A percentile compares a stretch with the other conserved stretches of the same genome.
Evolutionary conservation across 495 filamentous ascomycete species (phyloP).

Genomic region (Apodospora peruviana): DNA sequence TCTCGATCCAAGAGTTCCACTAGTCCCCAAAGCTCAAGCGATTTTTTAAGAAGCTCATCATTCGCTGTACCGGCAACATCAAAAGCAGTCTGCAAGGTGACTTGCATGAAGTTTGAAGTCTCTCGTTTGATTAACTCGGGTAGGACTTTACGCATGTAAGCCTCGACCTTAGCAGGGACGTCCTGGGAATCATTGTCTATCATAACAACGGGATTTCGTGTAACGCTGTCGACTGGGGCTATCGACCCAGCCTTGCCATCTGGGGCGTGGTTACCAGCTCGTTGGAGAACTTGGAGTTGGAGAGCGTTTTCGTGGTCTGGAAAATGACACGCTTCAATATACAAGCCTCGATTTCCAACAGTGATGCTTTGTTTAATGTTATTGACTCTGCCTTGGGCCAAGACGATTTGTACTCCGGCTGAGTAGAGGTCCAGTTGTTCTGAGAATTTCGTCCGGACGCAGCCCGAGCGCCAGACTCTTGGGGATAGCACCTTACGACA

Average conservation of each 20-base stretch:
- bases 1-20: conserved; percentile 70
- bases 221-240: conserved; percentile 22
- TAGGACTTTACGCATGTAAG: conserved; percentile 63
- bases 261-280: conserved; percentile 39
- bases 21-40: conserved; percentile 69
- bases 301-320: conserved; percentile 50
- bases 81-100: conserved; percentile 57
- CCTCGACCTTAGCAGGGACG: conserved; percentile 58
- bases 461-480: conserved; percentile 74
- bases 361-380: conserved; percentile 50
- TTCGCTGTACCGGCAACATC: conserved; percentile 50
- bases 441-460: conserved; percentile 67
- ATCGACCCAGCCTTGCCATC: conserved; percentile 31
- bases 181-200: conserved; percentile 66
- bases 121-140: conserved; percentile 58
- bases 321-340: conserved; percentile 67
- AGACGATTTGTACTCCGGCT: conserved; percentile 61
- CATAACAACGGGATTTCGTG: conserved; percentile 44
- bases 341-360: conserved; percentile 51
- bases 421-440: conserved; percentile 70
- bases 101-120: conserved; percentile 60
- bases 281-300: conserved; percentile 49
- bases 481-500: conserved; percentile 73
- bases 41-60: conserved; percentile 58
- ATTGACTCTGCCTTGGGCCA: conserved; percentile 61